A percentile compares a stretch with the other conserved stretches of the same genome.
Conservation (phyloP, 495 filamentous ascomycete genomes). For the Aspergillus homomorphus region DNA sequence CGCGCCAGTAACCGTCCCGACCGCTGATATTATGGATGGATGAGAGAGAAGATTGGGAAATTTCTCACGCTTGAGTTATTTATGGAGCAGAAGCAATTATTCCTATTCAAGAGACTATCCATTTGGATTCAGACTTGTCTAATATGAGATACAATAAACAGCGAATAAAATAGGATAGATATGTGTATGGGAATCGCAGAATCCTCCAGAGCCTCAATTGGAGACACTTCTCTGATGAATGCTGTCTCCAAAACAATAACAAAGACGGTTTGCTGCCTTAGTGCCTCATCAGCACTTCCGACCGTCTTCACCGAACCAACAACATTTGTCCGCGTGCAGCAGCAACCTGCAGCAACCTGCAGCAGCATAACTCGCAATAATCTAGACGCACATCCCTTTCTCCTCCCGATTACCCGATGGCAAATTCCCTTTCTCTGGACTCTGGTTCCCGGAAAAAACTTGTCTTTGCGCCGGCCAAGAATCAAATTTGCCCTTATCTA, state of each 20-base stretch:
- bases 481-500: background rate
- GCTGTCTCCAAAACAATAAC: background rate
- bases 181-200: too few species aligned
- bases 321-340: conserved; percentile 13
- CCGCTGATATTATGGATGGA: conserved; percentile 4
- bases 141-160: too few species aligned
- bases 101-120: background rate
- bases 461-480: background rate
- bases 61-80: background rate
- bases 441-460: background rate
- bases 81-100: conserved; percentile 2
- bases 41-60: background rate
- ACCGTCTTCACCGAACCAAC: conserved; percentile 16
- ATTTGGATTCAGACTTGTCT: background rate
- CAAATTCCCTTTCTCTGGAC: conserved; percentile 15
- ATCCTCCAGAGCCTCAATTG: background rate
- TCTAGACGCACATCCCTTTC: conserved; percentile 16
- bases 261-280: background rate
- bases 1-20: conserved; percentile 25
- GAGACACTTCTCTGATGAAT: background rate
- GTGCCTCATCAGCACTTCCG: conserved; percentile 4
- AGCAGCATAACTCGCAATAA: background rate
- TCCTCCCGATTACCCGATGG: conserved; percentile 25
- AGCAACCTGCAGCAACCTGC: background rate
- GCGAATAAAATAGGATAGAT: too few species aligned